Evolutionary conservation across 352 stramenopile species (phyloP), one percentile per base, ranked within the genome.

Genomic region (Globisporangium paddicum): DNA sequence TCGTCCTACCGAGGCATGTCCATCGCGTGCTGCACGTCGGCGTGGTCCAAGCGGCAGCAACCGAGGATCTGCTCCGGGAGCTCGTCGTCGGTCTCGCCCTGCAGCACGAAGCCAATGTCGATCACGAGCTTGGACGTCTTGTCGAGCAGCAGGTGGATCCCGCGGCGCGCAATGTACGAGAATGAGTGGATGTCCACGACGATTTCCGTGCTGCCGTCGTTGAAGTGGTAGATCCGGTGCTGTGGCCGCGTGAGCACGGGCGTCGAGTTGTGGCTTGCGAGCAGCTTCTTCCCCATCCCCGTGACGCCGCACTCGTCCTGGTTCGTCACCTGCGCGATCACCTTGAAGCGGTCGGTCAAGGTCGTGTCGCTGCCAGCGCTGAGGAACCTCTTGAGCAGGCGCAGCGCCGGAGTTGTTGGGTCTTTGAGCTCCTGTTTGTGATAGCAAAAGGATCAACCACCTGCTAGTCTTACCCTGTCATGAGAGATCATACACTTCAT

Each of bases 41-140:
- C 55, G 42, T 75, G 72, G 57, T 94, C 82, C 25, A 96, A 72
- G 28, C 87, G 81, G 54, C 81, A 92, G 60, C 87, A 93, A 35
- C 83, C 88, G 2, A 96, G 71, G 38, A 95, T 77, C 60, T 87
- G 82, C 64, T 96, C 88, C 0, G 88, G 88, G 25, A 96, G 62
- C 53, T 96, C 87, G 28, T 95, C 82, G 19, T 96, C 84, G 1
- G 79, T 82, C 62, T 96, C 87, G 32, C 88, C 87, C 62, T 96
- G 85, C 13, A 96, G 71, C 16, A 95, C 84, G 57, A 95, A 94
- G 0, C 75, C 82, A 8, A 96, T 72, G 71, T 96, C 88, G 57
- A 96, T 91, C 42, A 96, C 81, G 19, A 96, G 66, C 28, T 77
- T 73, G 34, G 79, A 67, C 4, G 73, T 87, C 71, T 89, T 92